Evolutionary conservation across 1,139 yeast species (phyloP).

Genomic region (Komagataea norvegica): DNA sequence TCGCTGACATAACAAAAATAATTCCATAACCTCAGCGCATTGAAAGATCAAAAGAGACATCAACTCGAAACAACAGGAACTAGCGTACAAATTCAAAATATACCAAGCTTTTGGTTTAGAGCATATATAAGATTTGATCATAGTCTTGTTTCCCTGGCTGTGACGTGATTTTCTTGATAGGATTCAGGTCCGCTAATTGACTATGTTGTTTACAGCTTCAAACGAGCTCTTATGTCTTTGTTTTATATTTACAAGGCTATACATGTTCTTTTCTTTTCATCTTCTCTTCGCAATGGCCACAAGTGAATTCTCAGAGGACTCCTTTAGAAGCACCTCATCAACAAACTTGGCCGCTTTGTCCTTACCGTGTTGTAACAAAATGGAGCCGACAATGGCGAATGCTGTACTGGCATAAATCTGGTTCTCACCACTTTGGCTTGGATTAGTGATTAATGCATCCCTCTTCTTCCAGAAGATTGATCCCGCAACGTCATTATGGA

Average conservation of each 20-base stretch:
- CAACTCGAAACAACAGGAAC: too few relatives aligned
- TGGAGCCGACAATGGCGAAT: slow-evolving; percentile 77
- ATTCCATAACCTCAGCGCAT: too few relatives aligned
- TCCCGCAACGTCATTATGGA: slow-evolving; percentile 38
- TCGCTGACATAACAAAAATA: too few relatives aligned
- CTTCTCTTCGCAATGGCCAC: slow-evolving; percentile 12
- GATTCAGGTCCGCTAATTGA: too few relatives aligned
- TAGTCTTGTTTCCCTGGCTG: too few relatives aligned
- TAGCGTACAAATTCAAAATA: too few relatives aligned
- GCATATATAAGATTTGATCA: too few relatives aligned
- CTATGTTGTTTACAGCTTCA: too few relatives aligned
- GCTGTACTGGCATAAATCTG: slow-evolving; percentile 65
- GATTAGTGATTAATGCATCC: slow-evolving; percentile 49
- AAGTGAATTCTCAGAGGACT: slow-evolving; percentile 16
- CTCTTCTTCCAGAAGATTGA: slow-evolving; percentile 72
- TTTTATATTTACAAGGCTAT: slow-evolving; percentile 4
- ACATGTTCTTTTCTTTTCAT: slow-evolving; percentile 4
- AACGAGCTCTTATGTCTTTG: too few relatives aligned
- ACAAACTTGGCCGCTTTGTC: slow-evolving; percentile 52
- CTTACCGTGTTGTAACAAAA: slow-evolving; percentile 66
- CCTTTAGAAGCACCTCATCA: slow-evolving; percentile 38
- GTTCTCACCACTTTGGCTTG: slow-evolving; percentile 47
- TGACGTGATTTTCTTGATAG: too few relatives aligned
- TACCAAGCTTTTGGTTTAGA: too few relatives aligned
- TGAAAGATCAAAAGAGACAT: too few relatives aligned